Evolutionary conservation across 345 rosid species (phyloP).

Genomic region (Arabis hirsuta): DNA sequence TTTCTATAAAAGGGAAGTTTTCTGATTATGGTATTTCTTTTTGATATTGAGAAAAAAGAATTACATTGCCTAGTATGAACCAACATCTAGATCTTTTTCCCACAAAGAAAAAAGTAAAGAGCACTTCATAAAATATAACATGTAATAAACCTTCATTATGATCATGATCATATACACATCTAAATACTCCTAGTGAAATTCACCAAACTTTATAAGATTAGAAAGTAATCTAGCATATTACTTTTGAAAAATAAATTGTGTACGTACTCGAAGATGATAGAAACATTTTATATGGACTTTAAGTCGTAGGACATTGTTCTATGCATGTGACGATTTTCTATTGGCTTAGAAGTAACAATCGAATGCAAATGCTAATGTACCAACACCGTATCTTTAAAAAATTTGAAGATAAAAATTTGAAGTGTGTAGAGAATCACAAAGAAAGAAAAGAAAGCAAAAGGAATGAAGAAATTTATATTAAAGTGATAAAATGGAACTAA

Average conservation of each 20-base stretch:
- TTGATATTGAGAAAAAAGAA: slow-evolving; percentile 11
- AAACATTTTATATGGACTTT: slow-evolving; percentile 8
- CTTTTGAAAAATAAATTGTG: background rate
- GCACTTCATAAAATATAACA: slow-evolving; percentile 34
- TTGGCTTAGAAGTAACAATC: slow-evolving; percentile 37
- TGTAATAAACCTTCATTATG: slow-evolving; percentile 30
- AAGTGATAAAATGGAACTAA: slow-evolving; percentile 28
- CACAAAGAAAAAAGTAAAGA: slow-evolving; percentile 37
- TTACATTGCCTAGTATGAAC: slow-evolving; percentile 41
- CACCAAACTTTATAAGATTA: slow-evolving; percentile 14
- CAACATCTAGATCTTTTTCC: slow-evolving; percentile 39
- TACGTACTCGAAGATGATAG: slow-evolving; percentile 3
- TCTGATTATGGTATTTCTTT: slow-evolving; percentile 32
- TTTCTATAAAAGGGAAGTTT: slow-evolving; percentile 39
- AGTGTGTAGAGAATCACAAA: slow-evolving; percentile 34
- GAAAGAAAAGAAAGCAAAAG: slow-evolving; percentile 21
- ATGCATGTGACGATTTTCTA: slow-evolving; percentile 37
- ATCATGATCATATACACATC: slow-evolving; percentile 17
- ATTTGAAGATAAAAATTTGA: background rate
- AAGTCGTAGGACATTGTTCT: slow-evolving; percentile 16
- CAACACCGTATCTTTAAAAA: slow-evolving; percentile 10
- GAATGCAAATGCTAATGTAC: slow-evolving; percentile 4
- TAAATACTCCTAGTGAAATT: slow-evolving; percentile 18
- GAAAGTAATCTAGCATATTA: background rate
- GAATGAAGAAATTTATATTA: slow-evolving; percentile 10